A percentile compares a stretch with the other conserved stretches of the same genome.
Conservation (phyloP, 2,329 filamentous ascomycete species). For the Pestalotiopsis sp. region DNA sequence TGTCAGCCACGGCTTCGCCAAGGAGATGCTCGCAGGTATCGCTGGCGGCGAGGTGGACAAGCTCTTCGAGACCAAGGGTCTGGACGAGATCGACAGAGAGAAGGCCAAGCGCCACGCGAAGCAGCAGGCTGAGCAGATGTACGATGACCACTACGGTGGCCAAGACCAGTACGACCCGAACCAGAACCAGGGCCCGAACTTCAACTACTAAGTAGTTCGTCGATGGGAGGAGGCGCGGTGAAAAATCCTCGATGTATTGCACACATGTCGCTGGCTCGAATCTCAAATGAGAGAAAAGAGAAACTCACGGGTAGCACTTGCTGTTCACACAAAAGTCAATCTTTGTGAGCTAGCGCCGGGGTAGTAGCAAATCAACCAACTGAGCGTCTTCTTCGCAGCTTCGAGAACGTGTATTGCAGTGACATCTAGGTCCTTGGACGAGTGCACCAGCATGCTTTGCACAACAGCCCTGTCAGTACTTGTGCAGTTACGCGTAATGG, state of each 20-base stretch:
- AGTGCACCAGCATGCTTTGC: too few relatives aligned
- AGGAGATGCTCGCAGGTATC: conserved; percentile 74
- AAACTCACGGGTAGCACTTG: too few relatives aligned
- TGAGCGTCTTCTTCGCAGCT: too few relatives aligned
- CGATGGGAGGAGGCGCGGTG: background rate
- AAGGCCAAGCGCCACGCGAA: conserved; percentile 61
- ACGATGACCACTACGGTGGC: conserved; percentile 62
- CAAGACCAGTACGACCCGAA: conserved; percentile 58
- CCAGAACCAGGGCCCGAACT: background rate
- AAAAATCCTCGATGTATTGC: background rate
- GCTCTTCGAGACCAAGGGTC: conserved; percentile 72
- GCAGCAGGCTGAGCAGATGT: conserved; percentile 60
- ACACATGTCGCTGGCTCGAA: too few relatives aligned
- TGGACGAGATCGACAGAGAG: conserved; percentile 60
- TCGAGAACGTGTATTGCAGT: too few relatives aligned
- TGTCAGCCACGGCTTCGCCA: conserved; percentile 74
- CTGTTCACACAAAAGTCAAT: too few relatives aligned
- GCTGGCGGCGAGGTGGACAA: conserved; percentile 78
- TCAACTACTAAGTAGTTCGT: background rate
- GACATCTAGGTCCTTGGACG: too few relatives aligned
- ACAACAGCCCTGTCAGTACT: too few relatives aligned
- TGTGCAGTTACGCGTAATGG: too few relatives aligned
- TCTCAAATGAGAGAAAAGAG: too few relatives aligned
- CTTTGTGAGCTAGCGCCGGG: too few relatives aligned
- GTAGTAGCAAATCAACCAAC: too few relatives aligned